A percentile compares a stretch with the other conserved stretches of the same genome.
Conservation (phyloP, 192 early-diverging fungal species). For the Backusella macrospora region DNA sequence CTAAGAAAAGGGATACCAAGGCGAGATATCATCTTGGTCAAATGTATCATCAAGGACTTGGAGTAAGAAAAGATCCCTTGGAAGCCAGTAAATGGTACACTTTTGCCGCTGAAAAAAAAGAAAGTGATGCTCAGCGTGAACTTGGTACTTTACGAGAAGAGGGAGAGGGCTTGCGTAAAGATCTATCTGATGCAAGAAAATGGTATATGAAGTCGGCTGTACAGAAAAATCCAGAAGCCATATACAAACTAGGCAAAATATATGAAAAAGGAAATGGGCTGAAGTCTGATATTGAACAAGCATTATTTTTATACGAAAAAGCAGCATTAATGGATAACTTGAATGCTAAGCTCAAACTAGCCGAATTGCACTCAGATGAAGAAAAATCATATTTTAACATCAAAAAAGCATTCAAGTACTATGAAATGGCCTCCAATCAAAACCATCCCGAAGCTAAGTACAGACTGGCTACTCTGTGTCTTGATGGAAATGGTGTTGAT, state of each 20-base stretch:
- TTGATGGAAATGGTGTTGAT: conserved; percentile 32
- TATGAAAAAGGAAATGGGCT: background rate
- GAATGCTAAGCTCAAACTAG: background rate
- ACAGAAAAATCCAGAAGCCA: background rate
- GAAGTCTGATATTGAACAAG: background rate
- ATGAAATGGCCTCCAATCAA: conserved; percentile 18
- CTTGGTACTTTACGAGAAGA: background rate
- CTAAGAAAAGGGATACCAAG: conserved; percentile 18
- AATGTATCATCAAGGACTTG: conserved; percentile 19
- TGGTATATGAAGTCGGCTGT: background rate
- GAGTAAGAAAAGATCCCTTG: conserved; percentile 10
- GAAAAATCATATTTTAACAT: conserved; percentile 27
- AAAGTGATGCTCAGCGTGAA: background rate
- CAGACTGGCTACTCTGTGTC: background rate
- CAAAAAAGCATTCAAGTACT: conserved; percentile 32
- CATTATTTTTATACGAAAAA: background rate
- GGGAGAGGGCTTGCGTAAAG: background rate
- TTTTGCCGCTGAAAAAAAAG: background rate
- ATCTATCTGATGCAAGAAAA: background rate
- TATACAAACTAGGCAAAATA: background rate
- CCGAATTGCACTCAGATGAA: background rate
- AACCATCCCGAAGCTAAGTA: background rate
- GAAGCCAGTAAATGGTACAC: background rate
- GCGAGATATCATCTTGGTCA: conserved; percentile 29
- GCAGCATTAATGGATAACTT: background rate